These are phyloP conservation scores for Phaeoacremonium minimum DNA, from an alignment of 2,329 filamentous ascomycete species.

Conservation along the genomic window DNA sequence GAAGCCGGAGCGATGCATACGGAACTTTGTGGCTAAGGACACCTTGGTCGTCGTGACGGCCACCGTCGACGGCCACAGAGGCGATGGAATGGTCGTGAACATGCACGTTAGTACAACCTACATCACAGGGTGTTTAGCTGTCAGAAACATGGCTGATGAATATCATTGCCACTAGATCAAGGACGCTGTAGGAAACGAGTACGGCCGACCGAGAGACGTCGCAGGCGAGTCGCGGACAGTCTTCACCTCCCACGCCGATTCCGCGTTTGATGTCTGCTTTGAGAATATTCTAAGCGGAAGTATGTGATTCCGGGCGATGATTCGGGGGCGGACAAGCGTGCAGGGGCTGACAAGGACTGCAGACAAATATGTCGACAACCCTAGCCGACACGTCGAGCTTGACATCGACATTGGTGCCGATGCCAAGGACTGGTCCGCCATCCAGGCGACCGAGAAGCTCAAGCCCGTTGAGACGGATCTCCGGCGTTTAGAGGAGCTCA, in stretches of 20 bases:
- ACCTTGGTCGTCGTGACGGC: slow-evolving; percentile 95
- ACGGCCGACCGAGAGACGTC: slow-evolving; percentile 85
- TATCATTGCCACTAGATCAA: slow-evolving; percentile 64
- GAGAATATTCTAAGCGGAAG: slow-evolving; percentile 73
- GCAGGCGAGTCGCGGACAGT: slow-evolving; percentile 88
- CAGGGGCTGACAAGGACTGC: too few relatives aligned
- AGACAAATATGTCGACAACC: slow-evolving; percentile 33
- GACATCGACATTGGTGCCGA: slow-evolving; percentile 96
- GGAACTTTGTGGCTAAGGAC: slow-evolving; percentile 91
- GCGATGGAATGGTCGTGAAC: slow-evolving; percentile 89
- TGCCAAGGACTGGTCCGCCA: slow-evolving; percentile 96
- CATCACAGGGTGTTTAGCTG: too few relatives aligned
- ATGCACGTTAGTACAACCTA: slow-evolving; percentile 88
- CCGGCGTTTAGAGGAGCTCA: slow-evolving; percentile 85
- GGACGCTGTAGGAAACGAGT: slow-evolving; percentile 94
- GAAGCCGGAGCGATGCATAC: slow-evolving; percentile 81
- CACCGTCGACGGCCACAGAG: slow-evolving; percentile 77
- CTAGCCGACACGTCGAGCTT: slow-evolving; percentile 74
- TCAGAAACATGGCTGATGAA: too few relatives aligned
- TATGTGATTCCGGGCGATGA: too few relatives aligned
- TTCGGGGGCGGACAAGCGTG: too few relatives aligned
- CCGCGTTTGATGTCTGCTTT: slow-evolving; percentile 94
- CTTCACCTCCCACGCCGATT: slow-evolving; percentile 89
- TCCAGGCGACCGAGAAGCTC: slow-evolving; percentile 94
- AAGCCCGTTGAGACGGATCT: slow-evolving; percentile 96